These are phyloP conservation scores for Niveomyces coronatus DNA, from an alignment of 2,329 filamentous ascomycete genomes.

Conservation along the genomic window DNA sequence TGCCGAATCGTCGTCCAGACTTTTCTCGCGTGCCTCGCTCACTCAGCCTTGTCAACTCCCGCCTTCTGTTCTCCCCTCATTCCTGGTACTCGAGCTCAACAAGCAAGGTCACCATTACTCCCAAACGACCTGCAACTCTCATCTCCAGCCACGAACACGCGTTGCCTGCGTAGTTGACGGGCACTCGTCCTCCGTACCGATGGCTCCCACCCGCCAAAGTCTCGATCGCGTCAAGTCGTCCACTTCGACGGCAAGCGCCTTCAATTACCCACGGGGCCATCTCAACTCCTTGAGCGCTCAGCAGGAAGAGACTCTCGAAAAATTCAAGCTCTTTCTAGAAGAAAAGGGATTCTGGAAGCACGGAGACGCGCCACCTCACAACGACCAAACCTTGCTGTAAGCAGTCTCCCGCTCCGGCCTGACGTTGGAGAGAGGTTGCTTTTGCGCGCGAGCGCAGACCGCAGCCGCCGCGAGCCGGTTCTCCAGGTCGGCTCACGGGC, in stretches of 20 bases:
- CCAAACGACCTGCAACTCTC: too few relatives aligned
- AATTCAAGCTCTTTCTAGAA: constrained; percentile 61
- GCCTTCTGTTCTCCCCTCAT: too few relatives aligned
- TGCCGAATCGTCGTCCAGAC: too few relatives aligned
- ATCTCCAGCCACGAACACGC: too few relatives aligned
- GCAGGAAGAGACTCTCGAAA: constrained; percentile 55
- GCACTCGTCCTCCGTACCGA: too few relatives aligned
- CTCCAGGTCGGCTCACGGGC: neutral
- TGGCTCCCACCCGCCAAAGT: constrained; percentile 4
- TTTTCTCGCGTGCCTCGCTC: too few relatives aligned
- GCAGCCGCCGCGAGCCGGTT: neutral
- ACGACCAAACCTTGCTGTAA: constrained; percentile 63
- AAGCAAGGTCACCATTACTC: too few relatives aligned
- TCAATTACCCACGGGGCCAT: constrained; percentile 65
- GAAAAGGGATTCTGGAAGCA: constrained; percentile 55
- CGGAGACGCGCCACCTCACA: constrained; percentile 50
- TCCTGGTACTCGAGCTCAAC: too few relatives aligned
- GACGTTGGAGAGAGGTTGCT: too few relatives aligned
- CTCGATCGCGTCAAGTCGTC: constrained; percentile 12
- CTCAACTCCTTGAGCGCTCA: constrained; percentile 62
- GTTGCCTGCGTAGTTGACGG: too few relatives aligned
- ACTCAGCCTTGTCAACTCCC: too few relatives aligned
- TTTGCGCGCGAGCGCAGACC: neutral
- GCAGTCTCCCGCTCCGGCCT: constrained; percentile 17
- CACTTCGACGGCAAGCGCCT: constrained; percentile 22